Percentiles rank a stretch among this genome's conserved stretches.
Conservation (phyloP, 2,329 filamentous ascomycete species). For the Colletotrichum orchidophilum region DNA sequence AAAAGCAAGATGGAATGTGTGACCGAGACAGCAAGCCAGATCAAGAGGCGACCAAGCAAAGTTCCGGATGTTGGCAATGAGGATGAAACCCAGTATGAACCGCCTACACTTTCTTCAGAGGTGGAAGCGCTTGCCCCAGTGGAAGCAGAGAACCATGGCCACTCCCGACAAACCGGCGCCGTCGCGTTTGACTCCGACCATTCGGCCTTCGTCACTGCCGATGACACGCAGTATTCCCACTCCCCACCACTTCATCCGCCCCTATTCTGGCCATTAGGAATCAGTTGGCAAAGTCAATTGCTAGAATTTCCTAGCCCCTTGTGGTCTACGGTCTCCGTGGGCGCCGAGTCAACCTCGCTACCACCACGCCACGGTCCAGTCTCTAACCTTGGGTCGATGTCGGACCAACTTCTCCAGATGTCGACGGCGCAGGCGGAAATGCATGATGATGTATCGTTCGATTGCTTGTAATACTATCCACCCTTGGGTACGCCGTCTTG, state of each 20-base stretch:
- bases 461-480: background rate
- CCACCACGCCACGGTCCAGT: background rate
- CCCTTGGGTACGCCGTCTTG: background rate
- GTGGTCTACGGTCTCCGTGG: background rate
- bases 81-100: background rate
- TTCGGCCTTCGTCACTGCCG: background rate
- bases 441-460: background rate
- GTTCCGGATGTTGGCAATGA: background rate
- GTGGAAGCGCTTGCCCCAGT: background rate
- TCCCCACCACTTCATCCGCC: background rate
- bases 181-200: background rate
- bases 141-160: background rate
- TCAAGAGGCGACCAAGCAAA: background rate
- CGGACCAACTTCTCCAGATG: background rate
- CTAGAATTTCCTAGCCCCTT: background rate
- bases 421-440: background rate
- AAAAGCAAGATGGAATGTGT: background rate
- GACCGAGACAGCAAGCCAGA: background rate
- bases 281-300: background rate
- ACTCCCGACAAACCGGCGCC: background rate
- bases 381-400: background rate
- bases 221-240: background rate
- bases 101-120: background rate
- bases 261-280: background rate
- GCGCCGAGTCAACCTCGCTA: background rate